Percentiles rank a stretch among this genome's conserved stretches.
phyloP scores from a whole-genome alignment of 148 eudicot genomes.

The Rhododendron vialii region DNA sequence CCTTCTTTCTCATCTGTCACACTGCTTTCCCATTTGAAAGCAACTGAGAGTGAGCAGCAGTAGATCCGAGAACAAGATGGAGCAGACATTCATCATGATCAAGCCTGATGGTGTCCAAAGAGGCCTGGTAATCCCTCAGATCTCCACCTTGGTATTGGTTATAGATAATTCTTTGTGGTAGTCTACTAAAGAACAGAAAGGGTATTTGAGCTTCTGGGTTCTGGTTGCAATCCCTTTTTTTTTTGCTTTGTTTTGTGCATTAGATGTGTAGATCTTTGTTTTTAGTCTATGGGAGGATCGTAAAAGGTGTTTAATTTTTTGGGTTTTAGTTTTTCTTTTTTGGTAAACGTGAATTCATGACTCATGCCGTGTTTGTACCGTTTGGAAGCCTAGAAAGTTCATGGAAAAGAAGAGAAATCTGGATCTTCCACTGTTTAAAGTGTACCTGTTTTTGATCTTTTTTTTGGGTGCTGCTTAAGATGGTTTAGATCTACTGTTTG shows the following conservation, averaged over 20 bases:
- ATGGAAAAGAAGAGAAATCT: neutral
- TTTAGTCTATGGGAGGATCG: neutral
- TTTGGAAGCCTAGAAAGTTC: neutral
- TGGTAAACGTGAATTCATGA: neutral
- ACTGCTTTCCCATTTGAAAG: neutral
- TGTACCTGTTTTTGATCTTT: neutral
- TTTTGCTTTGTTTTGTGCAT: neutral
- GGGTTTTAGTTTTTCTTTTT: neutral
- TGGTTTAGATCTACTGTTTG: neutral
- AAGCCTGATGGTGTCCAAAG: conserved; percentile 88
- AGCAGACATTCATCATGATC: conserved; percentile 83
- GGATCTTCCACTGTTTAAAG: neutral
- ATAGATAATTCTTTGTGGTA: neutral
- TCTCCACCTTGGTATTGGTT: neutral
- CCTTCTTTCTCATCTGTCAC: neutral
- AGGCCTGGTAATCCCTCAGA: conserved; percentile 40
- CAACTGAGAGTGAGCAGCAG: neutral
- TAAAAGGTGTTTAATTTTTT: neutral
- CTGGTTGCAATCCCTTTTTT: neutral
- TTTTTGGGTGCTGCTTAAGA: neutral
- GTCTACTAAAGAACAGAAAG: neutral
- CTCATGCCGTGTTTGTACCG: neutral
- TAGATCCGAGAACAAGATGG: conserved; percentile 33
- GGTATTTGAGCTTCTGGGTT: neutral
- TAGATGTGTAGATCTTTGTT: neutral